phyloP scores from a whole-genome alignment of 129 eudicot genomes.

The Apium graveolens region DNA sequence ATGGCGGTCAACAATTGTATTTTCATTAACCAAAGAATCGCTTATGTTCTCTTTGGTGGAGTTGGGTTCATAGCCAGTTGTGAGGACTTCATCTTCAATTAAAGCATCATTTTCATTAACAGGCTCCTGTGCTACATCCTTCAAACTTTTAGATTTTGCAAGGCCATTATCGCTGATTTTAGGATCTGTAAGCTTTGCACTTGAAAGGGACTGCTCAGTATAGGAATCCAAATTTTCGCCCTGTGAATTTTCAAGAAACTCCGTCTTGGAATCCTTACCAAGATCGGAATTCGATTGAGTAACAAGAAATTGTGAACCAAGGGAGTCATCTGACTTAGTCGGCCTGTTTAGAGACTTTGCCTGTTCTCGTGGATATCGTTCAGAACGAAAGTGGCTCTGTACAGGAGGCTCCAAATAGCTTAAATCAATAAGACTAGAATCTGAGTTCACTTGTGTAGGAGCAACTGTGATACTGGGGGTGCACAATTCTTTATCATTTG shows the following conservation, averaged over 20 bases:
- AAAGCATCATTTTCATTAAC: conserved; percentile 17
- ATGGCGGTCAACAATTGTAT: conserved; percentile 23
- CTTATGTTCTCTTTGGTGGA: conserved; percentile 16
- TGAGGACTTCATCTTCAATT: conserved; percentile 22
- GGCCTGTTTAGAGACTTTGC: conserved; percentile 48
- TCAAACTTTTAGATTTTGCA: conserved; percentile 14
- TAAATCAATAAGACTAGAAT: conserved; percentile 53
- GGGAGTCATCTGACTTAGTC: conserved; percentile 88
- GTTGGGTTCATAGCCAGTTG: conserved; percentile 18
- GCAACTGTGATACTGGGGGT: conserved; percentile 21
- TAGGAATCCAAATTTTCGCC: conserved; percentile 22
- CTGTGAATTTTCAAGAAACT: conserved; percentile 29
- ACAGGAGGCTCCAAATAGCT: conserved; percentile 56
- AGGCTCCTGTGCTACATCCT: conserved; percentile 12
- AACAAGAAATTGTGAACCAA: conserved; percentile 55
- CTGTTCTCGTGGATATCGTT: conserved; percentile 71
- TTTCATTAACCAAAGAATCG: conserved; percentile 18
- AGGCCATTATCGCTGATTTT: conserved; percentile 17
- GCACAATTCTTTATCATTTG: conserved; percentile 28
- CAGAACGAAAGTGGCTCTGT: conserved; percentile 65
- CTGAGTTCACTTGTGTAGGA: conserved; percentile 35
- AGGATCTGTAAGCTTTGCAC: conserved; percentile 18
- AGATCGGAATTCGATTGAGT: conserved; percentile 43
- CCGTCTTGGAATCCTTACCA: conserved; percentile 37
- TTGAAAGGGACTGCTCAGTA: conserved; percentile 30